A percentile compares a stretch with the other conserved stretches of the same genome.
Evolutionary conservation across 2,329 filamentous ascomycete genomes (phyloP).

Genomic region (Apiospora sp.): DNA sequence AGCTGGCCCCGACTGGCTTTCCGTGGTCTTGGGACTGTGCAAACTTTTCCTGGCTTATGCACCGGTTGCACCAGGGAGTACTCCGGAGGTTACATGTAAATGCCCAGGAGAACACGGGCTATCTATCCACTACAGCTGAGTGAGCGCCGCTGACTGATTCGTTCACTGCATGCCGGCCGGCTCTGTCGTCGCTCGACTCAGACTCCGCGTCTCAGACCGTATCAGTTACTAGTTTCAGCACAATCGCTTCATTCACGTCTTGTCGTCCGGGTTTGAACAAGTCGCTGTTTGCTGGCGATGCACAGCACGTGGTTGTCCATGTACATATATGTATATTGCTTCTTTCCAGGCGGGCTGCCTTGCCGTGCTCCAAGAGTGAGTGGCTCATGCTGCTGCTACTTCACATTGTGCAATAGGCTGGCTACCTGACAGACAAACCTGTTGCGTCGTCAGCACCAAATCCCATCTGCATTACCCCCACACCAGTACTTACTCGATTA

Average conservation of each 20-base stretch:
- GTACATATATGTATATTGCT: no score
- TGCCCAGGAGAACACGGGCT: no score
- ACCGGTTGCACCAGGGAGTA: not conserved
- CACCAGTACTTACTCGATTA: no score
- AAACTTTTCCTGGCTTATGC: constrained; percentile 16
- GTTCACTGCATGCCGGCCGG: not conserved
- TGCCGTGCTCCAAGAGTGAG: no score
- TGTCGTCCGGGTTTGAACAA: not conserved
- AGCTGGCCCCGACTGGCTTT: not conserved
- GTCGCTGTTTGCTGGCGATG: not conserved
- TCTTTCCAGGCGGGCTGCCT: no score
- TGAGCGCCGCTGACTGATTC: not conserved
- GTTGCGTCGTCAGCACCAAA: no score
- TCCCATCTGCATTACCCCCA: no score
- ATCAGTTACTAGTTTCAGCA: not conserved
- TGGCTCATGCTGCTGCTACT: no score
- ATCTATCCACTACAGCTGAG: no score
- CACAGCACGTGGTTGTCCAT: not conserved
- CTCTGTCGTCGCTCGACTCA: not conserved
- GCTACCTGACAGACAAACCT: no score
- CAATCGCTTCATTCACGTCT: not conserved
- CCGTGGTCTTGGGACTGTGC: constrained; percentile 16
- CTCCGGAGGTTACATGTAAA: no score
- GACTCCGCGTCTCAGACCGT: not conserved
- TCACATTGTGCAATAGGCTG: no score